Conservation (phyloP, 352 stramenopile genomes). For the Phytophthora sp. region DNA sequence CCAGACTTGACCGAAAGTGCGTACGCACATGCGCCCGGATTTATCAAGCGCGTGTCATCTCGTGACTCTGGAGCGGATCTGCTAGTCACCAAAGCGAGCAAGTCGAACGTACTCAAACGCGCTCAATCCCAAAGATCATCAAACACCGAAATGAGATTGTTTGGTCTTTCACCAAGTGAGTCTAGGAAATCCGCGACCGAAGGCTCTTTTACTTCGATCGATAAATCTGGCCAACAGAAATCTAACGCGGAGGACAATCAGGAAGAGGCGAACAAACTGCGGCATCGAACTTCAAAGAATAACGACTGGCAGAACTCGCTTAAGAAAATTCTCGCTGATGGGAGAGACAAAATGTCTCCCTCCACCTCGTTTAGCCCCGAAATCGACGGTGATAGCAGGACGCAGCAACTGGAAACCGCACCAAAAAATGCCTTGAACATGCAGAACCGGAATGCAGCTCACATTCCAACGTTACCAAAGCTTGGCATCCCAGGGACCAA, state of each 20-base stretch:
- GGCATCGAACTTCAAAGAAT: slow-evolving; percentile 17
- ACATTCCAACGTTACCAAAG: slow-evolving; percentile 57
- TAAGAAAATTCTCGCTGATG: slow-evolving; percentile 61
- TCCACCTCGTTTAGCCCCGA: slow-evolving; percentile 2
- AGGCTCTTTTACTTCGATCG: background rate
- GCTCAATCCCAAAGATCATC: slow-evolving; percentile 46
- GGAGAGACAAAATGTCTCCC: slow-evolving; percentile 27
- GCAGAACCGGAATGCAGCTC: slow-evolving; percentile 4
- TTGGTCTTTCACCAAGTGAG: slow-evolving; percentile 11
- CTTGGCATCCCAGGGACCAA: slow-evolving; percentile 60
- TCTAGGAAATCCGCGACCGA: slow-evolving; percentile 10
- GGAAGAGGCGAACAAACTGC: slow-evolving; percentile 12
- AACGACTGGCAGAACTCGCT: slow-evolving; percentile 63
- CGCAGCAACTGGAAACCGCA: slow-evolving; percentile 1
- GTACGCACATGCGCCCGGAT: slow-evolving; percentile 13
- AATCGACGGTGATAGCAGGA: slow-evolving; percentile 9
- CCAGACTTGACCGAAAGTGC: slow-evolving; percentile 50
- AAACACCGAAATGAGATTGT: slow-evolving; percentile 13
- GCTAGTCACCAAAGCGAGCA: slow-evolving; percentile 21
- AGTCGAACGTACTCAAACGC: slow-evolving; percentile 35
- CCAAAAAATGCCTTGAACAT: slow-evolving; percentile 9
- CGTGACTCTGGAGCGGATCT: slow-evolving; percentile 27
- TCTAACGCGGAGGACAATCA: slow-evolving; percentile 21
- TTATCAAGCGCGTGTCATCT: slow-evolving; percentile 50
- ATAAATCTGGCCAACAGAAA: slow-evolving; percentile 11